Conservation (phyloP, 768 basidiomycete genomes). For the Phaeotremella fagi region DNA sequence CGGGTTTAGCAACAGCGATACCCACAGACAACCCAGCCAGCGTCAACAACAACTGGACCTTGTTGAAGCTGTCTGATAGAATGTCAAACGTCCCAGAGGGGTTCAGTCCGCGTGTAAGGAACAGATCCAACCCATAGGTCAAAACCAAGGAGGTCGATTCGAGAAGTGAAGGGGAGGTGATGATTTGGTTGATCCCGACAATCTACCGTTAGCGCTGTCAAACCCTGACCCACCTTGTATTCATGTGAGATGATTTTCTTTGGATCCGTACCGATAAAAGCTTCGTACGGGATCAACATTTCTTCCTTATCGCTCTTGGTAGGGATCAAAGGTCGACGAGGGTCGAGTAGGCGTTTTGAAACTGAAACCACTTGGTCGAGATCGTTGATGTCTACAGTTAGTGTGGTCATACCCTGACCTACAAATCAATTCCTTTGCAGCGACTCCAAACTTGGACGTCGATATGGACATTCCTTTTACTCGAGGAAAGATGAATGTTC, state of each 20-base stretch:
- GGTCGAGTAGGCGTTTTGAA: conserved; percentile 69
- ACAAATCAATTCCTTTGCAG: conserved; percentile 82
- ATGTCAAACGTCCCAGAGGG: conserved; percentile 91
- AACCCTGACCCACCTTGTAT: conserved; percentile 53
- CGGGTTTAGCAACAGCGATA: conserved; percentile 75
- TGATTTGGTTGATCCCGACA: conserved; percentile 61
- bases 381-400: conserved; percentile 63
- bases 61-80: conserved; percentile 87
- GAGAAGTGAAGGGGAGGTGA: conserved; percentile 75
- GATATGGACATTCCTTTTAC: conserved; percentile 70
- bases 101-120: conserved; percentile 68
- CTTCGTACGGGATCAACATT: conserved; percentile 77
- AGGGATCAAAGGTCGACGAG: conserved; percentile 68
- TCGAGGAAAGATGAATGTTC: conserved; percentile 66
- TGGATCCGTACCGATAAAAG: conserved; percentile 67
- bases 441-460: conserved; percentile 80
- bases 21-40: conserved; percentile 65
- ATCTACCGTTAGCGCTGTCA: conserved; percentile 53
- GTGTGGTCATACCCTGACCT: conserved; percentile 32
- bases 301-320: conserved; percentile 78
- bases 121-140: conserved; percentile 81
- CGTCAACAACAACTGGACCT: conserved; percentile 79
- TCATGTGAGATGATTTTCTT: conserved; percentile 58
- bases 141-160: conserved; percentile 90
- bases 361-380: conserved; percentile 70